phyloP scores from a whole-genome alignment of 208 protist genomes.

The Wallacemonas sp. region DNA sequence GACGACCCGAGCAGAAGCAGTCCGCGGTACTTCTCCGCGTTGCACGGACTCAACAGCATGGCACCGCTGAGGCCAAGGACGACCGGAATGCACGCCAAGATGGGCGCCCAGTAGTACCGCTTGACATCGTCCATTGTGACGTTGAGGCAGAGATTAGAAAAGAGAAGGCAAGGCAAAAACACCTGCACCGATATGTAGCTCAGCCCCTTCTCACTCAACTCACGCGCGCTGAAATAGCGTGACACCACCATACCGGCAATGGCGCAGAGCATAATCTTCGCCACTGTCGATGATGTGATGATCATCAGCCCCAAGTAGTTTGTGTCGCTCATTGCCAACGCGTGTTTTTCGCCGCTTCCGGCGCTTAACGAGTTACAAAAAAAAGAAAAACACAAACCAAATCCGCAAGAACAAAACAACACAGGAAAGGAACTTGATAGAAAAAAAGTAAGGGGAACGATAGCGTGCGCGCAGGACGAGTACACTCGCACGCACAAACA shows the following conservation, averaged over 20 bases:
- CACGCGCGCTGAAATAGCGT: constrained; percentile 27
- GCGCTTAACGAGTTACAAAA: background rate
- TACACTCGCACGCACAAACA: too few species aligned
- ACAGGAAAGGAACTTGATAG: too few species aligned
- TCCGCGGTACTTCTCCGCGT: constrained; percentile 42
- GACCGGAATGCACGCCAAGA: constrained; percentile 48
- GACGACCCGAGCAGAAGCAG: constrained; percentile 52
- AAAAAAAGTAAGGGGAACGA: background rate
- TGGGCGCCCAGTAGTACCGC: constrained; percentile 58
- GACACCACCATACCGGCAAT: constrained; percentile 50
- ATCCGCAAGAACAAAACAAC: background rate
- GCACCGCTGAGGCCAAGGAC: constrained; percentile 29
- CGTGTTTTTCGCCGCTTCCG: too few species aligned
- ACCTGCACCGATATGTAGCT: constrained; percentile 58
- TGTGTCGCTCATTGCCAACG: constrained; percentile 22
- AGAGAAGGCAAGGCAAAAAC: constrained; percentile 71
- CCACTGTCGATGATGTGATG: constrained; percentile 54
- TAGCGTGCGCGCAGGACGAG: too few species aligned
- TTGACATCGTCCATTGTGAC: constrained; percentile 53
- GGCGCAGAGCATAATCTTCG: constrained; percentile 60
- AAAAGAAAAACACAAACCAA: background rate
- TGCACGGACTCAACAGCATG: constrained; percentile 19
- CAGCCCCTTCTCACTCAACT: constrained; percentile 46
- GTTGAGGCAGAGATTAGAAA: constrained; percentile 54
- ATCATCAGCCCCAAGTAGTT: constrained; percentile 37